These are phyloP conservation scores for Fusarium tupiense DNA, from an alignment of 2,329 filamentous ascomycete species.

Conservation along the genomic window DNA sequence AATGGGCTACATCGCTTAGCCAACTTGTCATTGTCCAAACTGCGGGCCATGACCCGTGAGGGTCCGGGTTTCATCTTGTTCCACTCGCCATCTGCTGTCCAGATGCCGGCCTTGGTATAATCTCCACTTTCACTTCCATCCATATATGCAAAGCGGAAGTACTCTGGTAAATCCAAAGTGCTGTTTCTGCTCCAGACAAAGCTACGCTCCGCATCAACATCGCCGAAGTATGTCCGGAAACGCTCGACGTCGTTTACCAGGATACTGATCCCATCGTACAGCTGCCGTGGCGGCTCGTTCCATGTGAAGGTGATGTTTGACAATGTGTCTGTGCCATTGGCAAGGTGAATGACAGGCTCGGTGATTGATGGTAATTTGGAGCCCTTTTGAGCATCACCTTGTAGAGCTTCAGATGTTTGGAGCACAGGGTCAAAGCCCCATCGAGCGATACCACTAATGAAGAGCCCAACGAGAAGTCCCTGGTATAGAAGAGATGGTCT, in stretches of 20 bases:
- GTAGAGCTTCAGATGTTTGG: conserved; percentile 79
- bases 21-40: conserved; percentile 36
- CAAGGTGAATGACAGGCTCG: conserved; percentile 58
- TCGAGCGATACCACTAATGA: conserved; percentile 88
- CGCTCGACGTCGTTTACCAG: conserved; percentile 88
- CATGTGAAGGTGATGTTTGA: conserved; percentile 74
- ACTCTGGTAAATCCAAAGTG: conserved; percentile 65
- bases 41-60: conserved; percentile 53
- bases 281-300: conserved; percentile 55
- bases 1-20: conserved; percentile 13
- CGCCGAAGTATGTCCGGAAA: conserved; percentile 75
- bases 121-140: conserved; percentile 71
- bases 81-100: conserved; percentile 74
- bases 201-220: conserved; percentile 53
- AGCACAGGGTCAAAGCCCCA: conserved; percentile 94
- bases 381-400: conserved; percentile 72
- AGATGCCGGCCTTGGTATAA: conserved; percentile 79
- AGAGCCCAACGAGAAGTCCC: conserved; percentile 87
- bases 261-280: conserved; percentile 80
- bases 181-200: conserved; percentile 70
- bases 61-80: conserved; percentile 71
- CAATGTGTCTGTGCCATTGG: conserved; percentile 49
- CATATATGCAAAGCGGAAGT: conserved; percentile 82
- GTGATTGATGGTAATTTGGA: conserved; percentile 67
- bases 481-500: conserved; percentile 87